phyloP scores from a whole-genome alignment of 139 green algal genomes.

The Nannochloris sp. region DNA sequence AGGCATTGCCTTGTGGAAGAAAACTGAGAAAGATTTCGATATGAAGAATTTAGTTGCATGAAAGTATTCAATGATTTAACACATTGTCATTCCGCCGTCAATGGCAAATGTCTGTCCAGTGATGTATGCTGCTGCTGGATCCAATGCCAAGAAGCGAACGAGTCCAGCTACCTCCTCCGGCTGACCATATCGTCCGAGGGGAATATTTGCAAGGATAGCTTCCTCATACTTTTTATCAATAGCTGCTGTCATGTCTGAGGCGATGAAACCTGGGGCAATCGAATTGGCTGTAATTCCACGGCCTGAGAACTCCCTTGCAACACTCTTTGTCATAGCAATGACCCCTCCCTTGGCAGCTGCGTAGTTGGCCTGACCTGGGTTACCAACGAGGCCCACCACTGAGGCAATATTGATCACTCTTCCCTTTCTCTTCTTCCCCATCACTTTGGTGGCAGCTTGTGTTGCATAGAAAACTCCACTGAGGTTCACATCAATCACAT shows the following conservation, averaged over 20 bases:
- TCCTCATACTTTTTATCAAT: constrained; percentile 88
- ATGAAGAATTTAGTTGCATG: constrained; percentile 22
- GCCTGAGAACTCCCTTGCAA: constrained; percentile 64
- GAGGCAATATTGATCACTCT: constrained; percentile 97
- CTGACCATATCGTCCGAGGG: constrained; percentile 72
- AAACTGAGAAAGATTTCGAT: constrained; percentile 17
- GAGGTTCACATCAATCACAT: constrained; percentile 97
- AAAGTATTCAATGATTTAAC: constrained; percentile 7
- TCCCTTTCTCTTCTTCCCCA: constrained; percentile 77
- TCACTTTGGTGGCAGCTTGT: constrained; percentile 86
- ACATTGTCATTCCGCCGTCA: constrained; percentile 93
- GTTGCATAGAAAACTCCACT: constrained; percentile 83
- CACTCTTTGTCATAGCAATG: constrained; percentile 79
- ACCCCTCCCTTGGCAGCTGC: constrained; percentile 76
- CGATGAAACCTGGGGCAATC: constrained; percentile 84
- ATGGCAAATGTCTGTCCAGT: constrained; percentile 86
- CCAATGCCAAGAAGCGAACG: constrained; percentile 79
- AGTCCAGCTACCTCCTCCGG: constrained; percentile 83
- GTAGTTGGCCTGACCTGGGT: constrained; percentile 90
- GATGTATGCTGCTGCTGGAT: constrained; percentile 89
- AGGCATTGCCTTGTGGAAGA: constrained; percentile 41
- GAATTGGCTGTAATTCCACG: constrained; percentile 76
- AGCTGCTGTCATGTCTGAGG: constrained; percentile 70
- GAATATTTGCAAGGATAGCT: constrained; percentile 70
- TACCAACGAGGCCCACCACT: constrained; percentile 90